These are phyloP conservation scores for Ochetophila trinervis DNA, from an alignment of 306 rosid species.

Conservation along the genomic window DNA sequence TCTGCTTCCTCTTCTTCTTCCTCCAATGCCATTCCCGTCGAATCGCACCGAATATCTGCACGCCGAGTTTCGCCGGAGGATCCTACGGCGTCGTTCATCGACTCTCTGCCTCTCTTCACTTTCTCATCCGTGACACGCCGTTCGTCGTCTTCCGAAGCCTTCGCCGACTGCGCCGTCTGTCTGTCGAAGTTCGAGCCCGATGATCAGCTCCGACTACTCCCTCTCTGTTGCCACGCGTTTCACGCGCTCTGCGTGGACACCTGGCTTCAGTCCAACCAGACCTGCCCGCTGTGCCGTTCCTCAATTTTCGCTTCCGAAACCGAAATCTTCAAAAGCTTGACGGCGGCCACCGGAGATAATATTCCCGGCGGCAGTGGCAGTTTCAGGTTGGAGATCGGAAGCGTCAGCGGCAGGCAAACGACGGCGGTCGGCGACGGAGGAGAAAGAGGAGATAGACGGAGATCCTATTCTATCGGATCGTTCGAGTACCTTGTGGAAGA, in stretches of 20 bases:
- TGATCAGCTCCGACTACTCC: slow-evolving; percentile 66
- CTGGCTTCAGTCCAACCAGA: slow-evolving; percentile 67
- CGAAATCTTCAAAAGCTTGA: slow-evolving; percentile 38
- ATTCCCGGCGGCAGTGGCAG: slow-evolving; percentile 23
- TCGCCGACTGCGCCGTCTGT: slow-evolving; percentile 74
- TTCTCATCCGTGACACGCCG: slow-evolving; percentile 56
- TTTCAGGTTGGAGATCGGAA: slow-evolving; percentile 66
- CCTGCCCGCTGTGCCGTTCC: slow-evolving; percentile 80
- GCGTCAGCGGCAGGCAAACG: slow-evolving; percentile 46
- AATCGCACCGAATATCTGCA: slow-evolving; percentile 25
- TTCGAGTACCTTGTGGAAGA: slow-evolving; percentile 72
- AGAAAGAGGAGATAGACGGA: slow-evolving; percentile 1
- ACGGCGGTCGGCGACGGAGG: not conserved
- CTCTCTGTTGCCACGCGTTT: slow-evolving; percentile 75
- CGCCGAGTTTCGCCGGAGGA: slow-evolving; percentile 52
- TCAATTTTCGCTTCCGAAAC: slow-evolving; percentile 45
- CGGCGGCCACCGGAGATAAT: slow-evolving; percentile 17
- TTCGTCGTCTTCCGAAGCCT: slow-evolving; percentile 1
- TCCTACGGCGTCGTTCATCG: slow-evolving; percentile 16
- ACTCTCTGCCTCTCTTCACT: slow-evolving; percentile 55
- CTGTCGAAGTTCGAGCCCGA: slow-evolving; percentile 55
- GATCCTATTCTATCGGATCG: slow-evolving; percentile 84
- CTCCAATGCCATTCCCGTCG: not conserved
- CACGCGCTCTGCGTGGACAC: slow-evolving; percentile 61
- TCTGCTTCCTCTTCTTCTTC: slow-evolving; percentile 16